Percentiles rank a stretch among this genome's conserved stretches.
These are phyloP conservation scores for Mucor indicus DNA, from an alignment of 371 early-diverging fungal genomes.

Conservation along the genomic window DNA sequence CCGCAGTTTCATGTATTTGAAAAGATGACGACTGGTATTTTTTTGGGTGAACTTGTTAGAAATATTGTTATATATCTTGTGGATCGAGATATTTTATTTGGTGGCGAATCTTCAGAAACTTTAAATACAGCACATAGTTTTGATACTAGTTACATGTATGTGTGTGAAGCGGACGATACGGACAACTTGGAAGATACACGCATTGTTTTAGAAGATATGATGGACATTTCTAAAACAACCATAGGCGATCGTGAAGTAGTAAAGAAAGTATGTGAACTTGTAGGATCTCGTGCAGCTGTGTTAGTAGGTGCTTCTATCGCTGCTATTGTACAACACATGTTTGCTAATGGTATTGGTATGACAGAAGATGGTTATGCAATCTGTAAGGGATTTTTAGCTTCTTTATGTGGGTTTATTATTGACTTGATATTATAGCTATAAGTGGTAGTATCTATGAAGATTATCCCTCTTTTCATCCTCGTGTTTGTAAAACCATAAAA, in stretches of 20 bases:
- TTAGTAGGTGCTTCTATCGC: slow-evolving; percentile 67
- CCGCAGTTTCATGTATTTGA: slow-evolving; percentile 84
- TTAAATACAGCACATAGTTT: slow-evolving; percentile 69
- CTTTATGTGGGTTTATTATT: no score
- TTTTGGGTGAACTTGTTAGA: slow-evolving; percentile 87
- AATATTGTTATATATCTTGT: slow-evolving; percentile 75
- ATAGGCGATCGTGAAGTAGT: slow-evolving; percentile 64
- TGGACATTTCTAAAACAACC: slow-evolving; percentile 46
- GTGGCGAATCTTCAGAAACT: slow-evolving; percentile 60
- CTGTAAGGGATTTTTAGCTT: no score
- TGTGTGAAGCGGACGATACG: slow-evolving; percentile 46
- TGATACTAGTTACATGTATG: slow-evolving; percentile 73
- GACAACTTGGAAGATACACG: slow-evolving; percentile 57
- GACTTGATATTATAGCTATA: slow-evolving; percentile 37
- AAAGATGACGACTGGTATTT: slow-evolving; percentile 94
- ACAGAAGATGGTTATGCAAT: slow-evolving; percentile 65
- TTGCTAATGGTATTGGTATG: slow-evolving; percentile 32
- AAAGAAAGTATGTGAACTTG: slow-evolving; percentile 62
- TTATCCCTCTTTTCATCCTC: slow-evolving; percentile 80
- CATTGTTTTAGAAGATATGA: slow-evolving; percentile 59
- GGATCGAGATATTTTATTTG: slow-evolving; percentile 73
- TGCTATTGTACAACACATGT: slow-evolving; percentile 58
- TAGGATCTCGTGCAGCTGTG: slow-evolving; percentile 67
- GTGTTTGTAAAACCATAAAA: slow-evolving; percentile 70
- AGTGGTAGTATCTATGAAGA: slow-evolving; percentile 86